phyloP scores from a whole-genome alignment of 2,329 filamentous ascomycete genomes.

The Cercospora sp. region DNA sequence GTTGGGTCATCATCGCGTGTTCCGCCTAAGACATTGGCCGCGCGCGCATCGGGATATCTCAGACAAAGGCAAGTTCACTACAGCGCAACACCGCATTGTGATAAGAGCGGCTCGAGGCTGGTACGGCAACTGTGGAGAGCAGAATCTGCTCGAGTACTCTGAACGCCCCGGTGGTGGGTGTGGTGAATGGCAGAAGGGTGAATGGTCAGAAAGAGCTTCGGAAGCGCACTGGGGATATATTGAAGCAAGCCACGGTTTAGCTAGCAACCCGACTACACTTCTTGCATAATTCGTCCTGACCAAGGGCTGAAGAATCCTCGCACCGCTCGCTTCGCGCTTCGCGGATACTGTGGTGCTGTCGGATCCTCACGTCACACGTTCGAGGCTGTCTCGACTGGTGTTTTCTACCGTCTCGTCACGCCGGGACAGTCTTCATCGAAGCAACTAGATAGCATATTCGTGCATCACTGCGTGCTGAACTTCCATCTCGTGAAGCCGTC shows the following conservation, averaged over 20 bases:
- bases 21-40: background rate
- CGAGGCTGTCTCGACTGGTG: constrained; percentile 2
- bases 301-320: constrained; percentile 19
- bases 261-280: constrained; percentile 48
- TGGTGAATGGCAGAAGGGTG: background rate
- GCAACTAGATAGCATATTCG: constrained; percentile 29
- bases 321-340: constrained; percentile 4
- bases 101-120: background rate
- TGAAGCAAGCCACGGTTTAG: constrained; percentile 37
- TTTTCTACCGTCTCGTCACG: background rate
- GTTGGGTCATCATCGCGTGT: background rate
- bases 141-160: background rate
- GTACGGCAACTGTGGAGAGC: background rate
- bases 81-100: background rate
- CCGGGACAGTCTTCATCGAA: constrained; percentile 14
- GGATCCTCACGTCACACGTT: constrained; percentile 8
- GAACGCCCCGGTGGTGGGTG: background rate
- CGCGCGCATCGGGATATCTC: background rate
- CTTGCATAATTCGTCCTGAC: constrained; percentile 30
- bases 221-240: constrained; percentile 6
- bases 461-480: constrained; percentile 28
- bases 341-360: constrained; percentile 1
- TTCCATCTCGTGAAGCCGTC: constrained; percentile 39
- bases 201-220: constrained; percentile 37
- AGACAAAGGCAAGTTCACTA: background rate